Evolutionary conservation across 2,329 filamentous ascomycete species (phyloP).

Genomic region (Graphilbum ipis-grandicollis): DNA sequence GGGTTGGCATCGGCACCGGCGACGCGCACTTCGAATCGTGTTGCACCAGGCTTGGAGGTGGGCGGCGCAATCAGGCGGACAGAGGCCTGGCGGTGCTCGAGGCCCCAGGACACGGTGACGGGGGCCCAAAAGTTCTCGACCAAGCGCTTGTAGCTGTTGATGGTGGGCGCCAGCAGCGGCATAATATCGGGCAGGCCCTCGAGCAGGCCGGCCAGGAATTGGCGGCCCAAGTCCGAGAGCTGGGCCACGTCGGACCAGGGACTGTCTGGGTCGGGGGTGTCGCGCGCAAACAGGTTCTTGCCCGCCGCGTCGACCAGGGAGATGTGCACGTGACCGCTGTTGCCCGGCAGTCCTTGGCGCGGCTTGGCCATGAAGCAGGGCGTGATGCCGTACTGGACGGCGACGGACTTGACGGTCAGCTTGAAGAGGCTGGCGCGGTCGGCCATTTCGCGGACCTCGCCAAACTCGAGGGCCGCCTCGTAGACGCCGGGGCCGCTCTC

Average conservation of each 20-base stretch:
- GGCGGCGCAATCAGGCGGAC: conserved; percentile 82
- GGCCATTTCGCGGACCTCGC: conserved; percentile 75
- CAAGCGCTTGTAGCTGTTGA: conserved; percentile 95
- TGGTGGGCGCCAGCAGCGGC: conserved; percentile 82
- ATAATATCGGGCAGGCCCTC: conserved; percentile 86
- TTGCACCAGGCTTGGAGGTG: conserved; percentile 67
- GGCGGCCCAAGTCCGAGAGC: conserved; percentile 74
- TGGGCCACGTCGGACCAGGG: conserved; percentile 58
- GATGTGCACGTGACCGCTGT: conserved; percentile 90
- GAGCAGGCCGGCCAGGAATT: conserved; percentile 83
- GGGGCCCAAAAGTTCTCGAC: conserved; percentile 99
- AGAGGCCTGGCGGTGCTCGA: conserved; percentile 86
- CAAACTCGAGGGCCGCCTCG: conserved; percentile 86
- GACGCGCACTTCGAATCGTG: conserved; percentile 82
- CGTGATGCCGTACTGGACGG: conserved; percentile 74
- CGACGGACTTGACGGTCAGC: conserved; percentile 79
- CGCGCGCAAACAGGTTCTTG: conserved; percentile 69
- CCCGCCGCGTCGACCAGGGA: conserved; percentile 74
- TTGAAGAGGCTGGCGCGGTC: conserved; percentile 90
- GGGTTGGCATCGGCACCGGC: conserved; percentile 90
- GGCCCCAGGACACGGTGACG: conserved; percentile 90
- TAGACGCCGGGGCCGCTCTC: conserved; percentile 89
- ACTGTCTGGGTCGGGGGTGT: conserved; percentile 51
- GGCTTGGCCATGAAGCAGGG: conserved; percentile 99
- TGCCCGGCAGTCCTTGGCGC: conserved; percentile 74